A percentile compares a stretch with the other conserved stretches of the same genome.
Evolutionary conservation across 1,284 basidiomycete genomes (phyloP).

Genomic region (Leucoagaricus sp.): DNA sequence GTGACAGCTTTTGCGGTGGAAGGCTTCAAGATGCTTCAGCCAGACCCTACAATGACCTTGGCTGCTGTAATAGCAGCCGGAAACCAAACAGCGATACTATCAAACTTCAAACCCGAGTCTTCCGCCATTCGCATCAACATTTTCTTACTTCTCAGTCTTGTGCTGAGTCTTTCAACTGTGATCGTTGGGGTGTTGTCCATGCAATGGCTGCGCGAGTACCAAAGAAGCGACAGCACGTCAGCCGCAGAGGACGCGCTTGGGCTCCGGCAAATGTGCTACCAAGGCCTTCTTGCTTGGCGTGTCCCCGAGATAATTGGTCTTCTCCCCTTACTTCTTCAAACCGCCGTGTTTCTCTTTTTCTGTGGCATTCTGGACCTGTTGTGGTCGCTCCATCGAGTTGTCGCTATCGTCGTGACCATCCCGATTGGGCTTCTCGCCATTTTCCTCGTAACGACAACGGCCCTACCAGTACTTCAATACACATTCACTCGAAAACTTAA

Average conservation of each 20-base stretch:
- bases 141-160: constrained; percentile 15
- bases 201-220: constrained; percentile 18
- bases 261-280: constrained; percentile 11
- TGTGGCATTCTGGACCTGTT: constrained; percentile 10
- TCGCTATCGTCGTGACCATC: constrained; percentile 9
- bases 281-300: constrained; percentile 12
- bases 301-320: constrained; percentile 9
- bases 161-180: constrained; percentile 15
- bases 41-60: constrained; percentile 4
- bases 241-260: constrained; percentile 8
- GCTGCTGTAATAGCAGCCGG: not conserved
- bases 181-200: constrained; percentile 13
- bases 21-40: constrained; percentile 10
- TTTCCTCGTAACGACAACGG: constrained; percentile 7
- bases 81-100: not conserved
- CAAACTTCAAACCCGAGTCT: not conserved
- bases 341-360: constrained; percentile 15
- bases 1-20: constrained; percentile 16
- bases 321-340: constrained; percentile 13
- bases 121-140: constrained; percentile 15
- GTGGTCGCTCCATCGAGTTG: constrained; percentile 7
- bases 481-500: constrained; percentile 4
- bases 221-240: not conserved
- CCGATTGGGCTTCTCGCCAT: not conserved
- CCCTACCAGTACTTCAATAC: constrained; percentile 11